Conservation (phyloP, 2,329 filamentous ascomycete species). For the Aureobasidium mangrovei region DNA sequence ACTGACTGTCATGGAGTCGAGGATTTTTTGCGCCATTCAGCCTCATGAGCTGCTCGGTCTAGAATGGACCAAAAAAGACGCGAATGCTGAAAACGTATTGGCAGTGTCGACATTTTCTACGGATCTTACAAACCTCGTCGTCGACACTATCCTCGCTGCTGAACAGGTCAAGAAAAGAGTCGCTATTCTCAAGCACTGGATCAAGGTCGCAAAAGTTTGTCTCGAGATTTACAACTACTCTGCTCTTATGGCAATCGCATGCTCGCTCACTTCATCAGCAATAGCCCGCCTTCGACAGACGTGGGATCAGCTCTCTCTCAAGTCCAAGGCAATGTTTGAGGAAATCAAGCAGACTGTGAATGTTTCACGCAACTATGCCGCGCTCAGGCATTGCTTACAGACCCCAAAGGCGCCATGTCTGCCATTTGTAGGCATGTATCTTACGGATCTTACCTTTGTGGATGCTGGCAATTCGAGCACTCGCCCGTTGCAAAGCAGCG, state of each 20-base stretch:
- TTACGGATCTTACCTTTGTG: constrained; percentile 92
- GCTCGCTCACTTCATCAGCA: constrained; percentile 83
- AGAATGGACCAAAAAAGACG: constrained; percentile 84
- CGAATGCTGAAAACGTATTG: constrained; percentile 77
- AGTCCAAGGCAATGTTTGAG: constrained; percentile 72
- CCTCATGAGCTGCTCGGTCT: constrained; percentile 86
- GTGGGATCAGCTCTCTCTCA: constrained; percentile 80
- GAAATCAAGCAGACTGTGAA: constrained; percentile 78
- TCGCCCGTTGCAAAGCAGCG: constrained; percentile 58
- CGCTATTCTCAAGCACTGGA: constrained; percentile 90
- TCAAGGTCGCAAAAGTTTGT: constrained; percentile 83
- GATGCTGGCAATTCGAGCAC: constrained; percentile 87
- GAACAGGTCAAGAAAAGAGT: constrained; percentile 92
- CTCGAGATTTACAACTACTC: constrained; percentile 93
- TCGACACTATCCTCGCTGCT: constrained; percentile 80
- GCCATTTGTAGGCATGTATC: constrained; percentile 90
- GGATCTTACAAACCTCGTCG: constrained; percentile 83
- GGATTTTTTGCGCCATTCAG: constrained; percentile 82
- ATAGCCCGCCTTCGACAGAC: constrained; percentile 82
- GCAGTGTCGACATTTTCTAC: constrained; percentile 90
- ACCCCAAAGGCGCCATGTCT: constrained; percentile 78
- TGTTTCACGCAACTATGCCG: constrained; percentile 81
- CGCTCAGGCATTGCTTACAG: constrained; percentile 72
- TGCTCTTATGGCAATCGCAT: constrained; percentile 92
- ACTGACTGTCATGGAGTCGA: constrained; percentile 84